A percentile compares a stretch with the other conserved stretches of the same genome.
Conservation (phyloP, 2,329 filamentous ascomycete species). For the Endocalyx cinctus region DNA sequence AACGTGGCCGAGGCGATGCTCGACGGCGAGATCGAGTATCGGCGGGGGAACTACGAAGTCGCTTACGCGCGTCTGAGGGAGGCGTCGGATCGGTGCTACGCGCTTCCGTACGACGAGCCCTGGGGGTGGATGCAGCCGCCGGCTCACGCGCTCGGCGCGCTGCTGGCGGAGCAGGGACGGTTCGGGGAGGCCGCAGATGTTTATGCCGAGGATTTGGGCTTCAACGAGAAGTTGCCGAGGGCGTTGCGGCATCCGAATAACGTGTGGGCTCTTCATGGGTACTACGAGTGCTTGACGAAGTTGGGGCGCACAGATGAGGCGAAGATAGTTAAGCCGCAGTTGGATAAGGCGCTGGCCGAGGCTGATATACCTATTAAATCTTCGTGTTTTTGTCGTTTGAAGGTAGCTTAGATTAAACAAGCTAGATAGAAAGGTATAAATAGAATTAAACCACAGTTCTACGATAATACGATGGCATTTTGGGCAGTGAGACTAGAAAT, state of each 20-base stretch:
- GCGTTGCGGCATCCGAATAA: slow-evolving; percentile 66
- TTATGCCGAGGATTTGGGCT: slow-evolving; percentile 58
- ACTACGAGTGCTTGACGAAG: slow-evolving; percentile 62
- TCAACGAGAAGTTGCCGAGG: slow-evolving; percentile 56
- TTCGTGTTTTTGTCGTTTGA: slow-evolving; percentile 32
- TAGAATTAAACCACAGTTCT: no score
- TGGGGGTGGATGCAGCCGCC: slow-evolving; percentile 79
- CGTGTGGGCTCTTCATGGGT: slow-evolving; percentile 71
- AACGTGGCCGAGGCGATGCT: slow-evolving; percentile 63
- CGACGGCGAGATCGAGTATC: slow-evolving; percentile 69
- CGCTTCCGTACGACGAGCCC: slow-evolving; percentile 66
- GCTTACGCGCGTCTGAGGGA: slow-evolving; percentile 57
- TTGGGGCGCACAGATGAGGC: slow-evolving; percentile 44
- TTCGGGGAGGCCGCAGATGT: slow-evolving; percentile 50
- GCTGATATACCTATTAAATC: slow-evolving; percentile 28
- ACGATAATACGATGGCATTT: no score
- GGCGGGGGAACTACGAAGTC: slow-evolving; percentile 49
- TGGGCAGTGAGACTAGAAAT: no score
- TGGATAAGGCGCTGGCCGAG: slow-evolving; percentile 17
- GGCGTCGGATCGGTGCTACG: slow-evolving; percentile 57
- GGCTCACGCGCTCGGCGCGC: slow-evolving; percentile 64
- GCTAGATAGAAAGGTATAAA: no score
- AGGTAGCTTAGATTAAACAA: slow-evolving; percentile 5
- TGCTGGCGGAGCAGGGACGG: slow-evolving; percentile 63
- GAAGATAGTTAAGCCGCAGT: slow-evolving; percentile 15